phyloP scores from a whole-genome alignment of 495 filamentous ascomycete genomes.

The Ascodesmis nigricans region DNA sequence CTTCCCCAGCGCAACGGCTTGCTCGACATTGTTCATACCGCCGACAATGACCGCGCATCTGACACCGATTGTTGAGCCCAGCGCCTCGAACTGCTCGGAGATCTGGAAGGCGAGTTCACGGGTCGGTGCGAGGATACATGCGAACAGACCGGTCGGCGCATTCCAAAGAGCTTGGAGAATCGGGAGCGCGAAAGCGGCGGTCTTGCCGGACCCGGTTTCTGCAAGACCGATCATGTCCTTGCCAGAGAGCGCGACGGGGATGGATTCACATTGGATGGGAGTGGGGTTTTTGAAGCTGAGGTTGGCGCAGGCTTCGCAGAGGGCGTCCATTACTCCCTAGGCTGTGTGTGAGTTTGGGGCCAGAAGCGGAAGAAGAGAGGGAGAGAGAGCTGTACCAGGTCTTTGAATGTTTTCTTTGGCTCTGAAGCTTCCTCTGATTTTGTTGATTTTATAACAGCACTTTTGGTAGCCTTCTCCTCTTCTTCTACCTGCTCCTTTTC shows the following conservation, averaged over 20 bases:
- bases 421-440: conserved; percentile 4
- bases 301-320: conserved; percentile 65
- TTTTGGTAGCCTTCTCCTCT: not conserved
- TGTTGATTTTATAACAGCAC: not conserved
- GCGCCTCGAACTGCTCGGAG: conserved; percentile 55
- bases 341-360: conserved; percentile 6
- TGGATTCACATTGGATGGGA: conserved; percentile 52
- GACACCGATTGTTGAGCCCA: conserved; percentile 65
- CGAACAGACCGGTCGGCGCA: conserved; percentile 53
- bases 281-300: conserved; percentile 71
- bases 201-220: conserved; percentile 89
- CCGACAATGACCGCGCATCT: conserved; percentile 62
- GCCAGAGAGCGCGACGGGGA: conserved; percentile 59
- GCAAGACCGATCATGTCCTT: conserved; percentile 82
- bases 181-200: conserved; percentile 71
- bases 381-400: conserved; percentile 30
- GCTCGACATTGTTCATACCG: conserved; percentile 85
- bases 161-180: conserved; percentile 76
- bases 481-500: not conserved
- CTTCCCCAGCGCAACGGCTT: conserved; percentile 71
- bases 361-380: not conserved
- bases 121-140: conserved; percentile 70
- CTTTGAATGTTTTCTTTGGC: conserved; percentile 48
- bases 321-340: conserved; percentile 56
- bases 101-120: conserved; percentile 86